Base-by-base conservation (phyloP, 2,329 filamentous ascomycete genomes). In the Zasmidium citrigriseum region DNA sequence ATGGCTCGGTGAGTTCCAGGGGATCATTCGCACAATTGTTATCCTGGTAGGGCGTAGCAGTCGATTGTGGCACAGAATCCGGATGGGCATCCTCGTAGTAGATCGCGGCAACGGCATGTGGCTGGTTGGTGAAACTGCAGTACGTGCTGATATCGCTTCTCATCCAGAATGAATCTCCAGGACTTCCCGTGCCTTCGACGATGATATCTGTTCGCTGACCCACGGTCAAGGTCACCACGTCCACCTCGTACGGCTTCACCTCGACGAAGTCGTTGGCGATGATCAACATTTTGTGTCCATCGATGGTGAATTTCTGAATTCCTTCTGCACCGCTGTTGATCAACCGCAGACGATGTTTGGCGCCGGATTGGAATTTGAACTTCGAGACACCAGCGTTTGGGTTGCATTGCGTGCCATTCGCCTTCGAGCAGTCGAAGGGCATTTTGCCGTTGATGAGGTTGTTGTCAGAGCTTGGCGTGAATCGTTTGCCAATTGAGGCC, bases 81-180 rank as follows among this genome's bases (percentile, higher is more conserved):
- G 76, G 77, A 65, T 88, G 77, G 7, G 84, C 83, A 9, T 77
- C 67, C 29, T 87, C 79, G 70, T 90, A 90, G 75, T 87, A 88
- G 51, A 91, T 78, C 16, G 81, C 84, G 0, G 87, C 88, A 1
- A 84, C 65, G 1, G 83, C 85, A 52, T 79, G 64, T 1, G 63
- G 53, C 44, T 62, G 34, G 46, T 61, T 44, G 48, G 65, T 24
- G 57, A 54, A 66, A 38, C 63, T 68, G 46, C 65, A 66, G 9
- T 41, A 23, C 12, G 16, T 21, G 57, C 56, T 47, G 61, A 60
- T 59, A 11, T 54, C 41, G 23, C 59, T 58, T 14, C 75, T 70
- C 72, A 77, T 75, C 72, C 73, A 76, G 59, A 67, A 69, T 1
- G 67, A 60, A 56, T 63, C 48, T 47, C 62, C 60, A 55, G 69